These are phyloP conservation scores for Gentiana dahurica DNA, from an alignment of 257 asterid species.

Conservation along the genomic window DNA sequence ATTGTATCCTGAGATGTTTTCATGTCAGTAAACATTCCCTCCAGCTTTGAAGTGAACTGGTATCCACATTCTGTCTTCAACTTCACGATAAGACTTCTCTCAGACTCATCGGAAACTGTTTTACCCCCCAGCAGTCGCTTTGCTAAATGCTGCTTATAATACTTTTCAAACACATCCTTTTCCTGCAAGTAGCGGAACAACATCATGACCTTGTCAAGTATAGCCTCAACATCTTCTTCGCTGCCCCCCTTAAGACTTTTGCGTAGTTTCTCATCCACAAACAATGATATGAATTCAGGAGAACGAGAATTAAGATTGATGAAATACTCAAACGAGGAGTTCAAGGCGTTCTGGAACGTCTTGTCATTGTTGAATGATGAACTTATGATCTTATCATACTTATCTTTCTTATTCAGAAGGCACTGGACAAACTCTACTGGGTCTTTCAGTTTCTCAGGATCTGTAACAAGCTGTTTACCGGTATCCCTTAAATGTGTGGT, in stretches of 20 bases:
- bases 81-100: constrained; percentile 73
- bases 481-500: constrained; percentile 73
- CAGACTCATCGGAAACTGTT: constrained; percentile 87
- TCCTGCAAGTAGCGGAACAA: constrained; percentile 88
- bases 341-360: constrained; percentile 80
- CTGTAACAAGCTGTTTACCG: constrained; percentile 82
- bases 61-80: constrained; percentile 87
- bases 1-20: constrained; percentile 84
- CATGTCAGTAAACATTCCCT: constrained; percentile 95
- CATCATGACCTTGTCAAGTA: constrained; percentile 91
- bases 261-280: constrained; percentile 75
- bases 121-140: constrained; percentile 79
- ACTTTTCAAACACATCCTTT: constrained; percentile 85
- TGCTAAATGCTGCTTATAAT: constrained; percentile 88
- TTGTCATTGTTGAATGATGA: constrained; percentile 63
- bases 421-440: constrained; percentile 77
- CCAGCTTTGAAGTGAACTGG: constrained; percentile 80
- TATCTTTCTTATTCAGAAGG: constrained; percentile 67
- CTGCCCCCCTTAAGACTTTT: constrained; percentile 76
- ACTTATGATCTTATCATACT: constrained; percentile 64
- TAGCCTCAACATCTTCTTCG: constrained; percentile 72
- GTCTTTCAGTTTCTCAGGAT: constrained; percentile 82
- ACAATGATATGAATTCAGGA: constrained; percentile 83
- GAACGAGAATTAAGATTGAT: constrained; percentile 81
- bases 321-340: constrained; percentile 79